A percentile compares a stretch with the other conserved stretches of the same genome.
phyloP scores from a whole-genome alignment of 2,329 filamentous ascomycete species.

The Zymoseptoria brevis region DNA sequence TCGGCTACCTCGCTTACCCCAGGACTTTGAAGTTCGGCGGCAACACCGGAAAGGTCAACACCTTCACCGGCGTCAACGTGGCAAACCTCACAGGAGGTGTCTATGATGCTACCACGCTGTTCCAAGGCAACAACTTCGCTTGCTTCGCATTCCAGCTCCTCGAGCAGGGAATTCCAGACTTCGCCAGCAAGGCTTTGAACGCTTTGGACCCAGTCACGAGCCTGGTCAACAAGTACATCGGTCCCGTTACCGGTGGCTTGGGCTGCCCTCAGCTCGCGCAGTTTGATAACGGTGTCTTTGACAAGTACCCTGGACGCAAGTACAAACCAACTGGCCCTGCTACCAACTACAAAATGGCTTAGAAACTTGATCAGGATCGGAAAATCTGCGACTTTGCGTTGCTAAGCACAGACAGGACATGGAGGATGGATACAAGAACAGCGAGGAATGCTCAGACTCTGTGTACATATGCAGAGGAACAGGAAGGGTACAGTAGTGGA shows the following conservation, averaged over 20 bases:
- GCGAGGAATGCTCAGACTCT: background rate
- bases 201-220: constrained; percentile 8
- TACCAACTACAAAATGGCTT: constrained; percentile 8
- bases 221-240: constrained; percentile 7
- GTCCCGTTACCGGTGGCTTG: background rate
- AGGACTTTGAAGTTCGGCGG: constrained; percentile 27
- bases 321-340: constrained; percentile 17
- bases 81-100: constrained; percentile 31
- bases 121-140: constrained; percentile 30
- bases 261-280: constrained; percentile 14
- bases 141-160: constrained; percentile 31
- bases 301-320: constrained; percentile 16
- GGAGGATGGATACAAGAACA: background rate
- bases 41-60: constrained; percentile 29
- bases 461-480: background rate
- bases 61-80: constrained; percentile 30
- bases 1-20: constrained; percentile 16
- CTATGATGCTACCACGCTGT: constrained; percentile 8
- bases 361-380: background rate
- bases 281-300: constrained; percentile 10
- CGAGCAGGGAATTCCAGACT: constrained; percentile 29
- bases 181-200: constrained; percentile 4
- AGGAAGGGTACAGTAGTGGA: background rate
- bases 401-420: background rate
- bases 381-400: background rate